Percentiles rank a stretch among this genome's conserved stretches.
Evolutionary conservation across 495 filamentous ascomycete genomes (phyloP).

Genomic region (Trichoderma reesei): DNA sequence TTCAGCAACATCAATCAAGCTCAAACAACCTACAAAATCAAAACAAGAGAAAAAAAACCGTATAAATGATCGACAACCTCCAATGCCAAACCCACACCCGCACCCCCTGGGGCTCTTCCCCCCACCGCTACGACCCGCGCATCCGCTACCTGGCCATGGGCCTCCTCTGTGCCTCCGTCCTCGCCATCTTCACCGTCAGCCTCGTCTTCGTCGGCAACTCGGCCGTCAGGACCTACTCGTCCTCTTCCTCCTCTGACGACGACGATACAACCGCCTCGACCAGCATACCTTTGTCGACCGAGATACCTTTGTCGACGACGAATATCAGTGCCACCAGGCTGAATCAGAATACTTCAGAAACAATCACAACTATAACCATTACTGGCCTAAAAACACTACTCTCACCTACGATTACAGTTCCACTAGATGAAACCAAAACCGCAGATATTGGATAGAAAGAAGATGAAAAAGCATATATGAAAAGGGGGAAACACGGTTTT

Average conservation of each 20-base stretch:
- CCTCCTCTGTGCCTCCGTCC: conserved; percentile 1
- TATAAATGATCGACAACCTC: not conserved
- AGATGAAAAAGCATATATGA: too few relatives aligned
- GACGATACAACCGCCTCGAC: not conserved
- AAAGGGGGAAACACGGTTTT: too few relatives aligned
- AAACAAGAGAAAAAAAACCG: not conserved
- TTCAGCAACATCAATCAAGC: too few relatives aligned
- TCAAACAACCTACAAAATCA: not conserved
- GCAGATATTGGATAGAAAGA: too few relatives aligned
- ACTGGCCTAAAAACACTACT: not conserved
- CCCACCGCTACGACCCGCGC: conserved; percentile 4
- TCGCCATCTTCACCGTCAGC: conserved; percentile 2
- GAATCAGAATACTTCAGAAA: not conserved
- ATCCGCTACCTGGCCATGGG: not conserved
- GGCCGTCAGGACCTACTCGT: not conserved
- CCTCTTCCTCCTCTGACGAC: not conserved
- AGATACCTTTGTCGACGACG: too few relatives aligned
- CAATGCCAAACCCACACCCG: conserved; percentile 6
- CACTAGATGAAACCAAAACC: too few relatives aligned
- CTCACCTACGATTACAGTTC: too few relatives aligned
- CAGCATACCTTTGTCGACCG: too few relatives aligned
- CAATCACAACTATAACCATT: not conserved
- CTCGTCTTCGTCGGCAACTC: not conserved
- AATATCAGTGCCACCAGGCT: too few relatives aligned
- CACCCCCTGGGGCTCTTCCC: not conserved